Evolutionary conservation across 2,329 filamentous ascomycete genomes (phyloP).

Genomic region (Periglandula ipomoeae): DNA sequence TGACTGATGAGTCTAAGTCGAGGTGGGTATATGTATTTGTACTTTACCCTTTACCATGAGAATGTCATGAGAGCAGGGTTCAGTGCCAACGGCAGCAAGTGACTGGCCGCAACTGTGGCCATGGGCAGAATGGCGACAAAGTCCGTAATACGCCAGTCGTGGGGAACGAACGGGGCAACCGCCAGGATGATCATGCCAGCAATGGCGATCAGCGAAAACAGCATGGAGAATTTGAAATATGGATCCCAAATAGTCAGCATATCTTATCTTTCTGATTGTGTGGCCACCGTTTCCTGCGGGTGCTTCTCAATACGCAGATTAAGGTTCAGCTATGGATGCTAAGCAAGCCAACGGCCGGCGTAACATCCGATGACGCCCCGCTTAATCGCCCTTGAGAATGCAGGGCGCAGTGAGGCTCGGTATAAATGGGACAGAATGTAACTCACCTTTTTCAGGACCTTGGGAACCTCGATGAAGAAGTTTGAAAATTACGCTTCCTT

Average conservation of each 20-base stretch:
- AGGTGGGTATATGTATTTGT: no score
- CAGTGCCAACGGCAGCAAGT: conserved; percentile 63
- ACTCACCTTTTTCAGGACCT: conserved; percentile 67
- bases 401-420: not conserved
- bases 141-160: conserved; percentile 57
- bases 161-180: conserved; percentile 53
- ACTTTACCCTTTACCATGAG: conserved; percentile 48
- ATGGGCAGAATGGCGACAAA: conserved; percentile 71
- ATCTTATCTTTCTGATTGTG: not conserved
- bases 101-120: conserved; percentile 58
- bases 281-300: no score
- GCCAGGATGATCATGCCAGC: conserved; percentile 56
- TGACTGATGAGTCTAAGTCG: no score
- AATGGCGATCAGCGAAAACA: conserved; percentile 50
- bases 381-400: no score
- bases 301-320: no score
- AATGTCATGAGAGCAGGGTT: conserved; percentile 78
- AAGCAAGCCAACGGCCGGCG: not conserved
- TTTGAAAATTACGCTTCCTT: conserved; percentile 76
- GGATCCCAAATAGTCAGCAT: conserved; percentile 15
- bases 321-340: not conserved
- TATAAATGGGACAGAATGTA: conserved; percentile 22
- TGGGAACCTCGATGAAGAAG: conserved; percentile 77
- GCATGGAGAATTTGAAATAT: conserved; percentile 68
- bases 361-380: not conserved